Evolutionary conservation across 176 grass and related monocot species (phyloP).

Genomic region (Zoysia pacifica): DNA sequence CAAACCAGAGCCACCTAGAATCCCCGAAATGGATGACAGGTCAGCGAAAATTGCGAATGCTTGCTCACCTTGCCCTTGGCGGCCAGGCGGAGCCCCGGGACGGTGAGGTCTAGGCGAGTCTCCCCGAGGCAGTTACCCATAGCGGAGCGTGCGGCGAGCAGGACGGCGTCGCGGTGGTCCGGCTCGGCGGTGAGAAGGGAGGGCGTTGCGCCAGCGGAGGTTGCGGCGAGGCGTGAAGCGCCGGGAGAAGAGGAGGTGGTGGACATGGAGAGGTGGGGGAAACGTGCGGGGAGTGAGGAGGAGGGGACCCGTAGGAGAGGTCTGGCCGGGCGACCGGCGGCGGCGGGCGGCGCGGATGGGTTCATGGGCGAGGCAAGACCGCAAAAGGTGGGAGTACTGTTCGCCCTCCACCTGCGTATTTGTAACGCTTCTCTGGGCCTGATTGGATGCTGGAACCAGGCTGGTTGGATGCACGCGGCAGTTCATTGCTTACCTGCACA

Average conservation of each 20-base stretch:
- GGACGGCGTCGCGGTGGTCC: conserved; percentile 56
- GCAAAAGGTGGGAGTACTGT: too few species aligned
- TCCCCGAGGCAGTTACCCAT: conserved; percentile 79
- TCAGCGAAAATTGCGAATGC: not conserved
- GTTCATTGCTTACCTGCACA: too few species aligned
- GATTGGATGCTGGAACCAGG: too few species aligned
- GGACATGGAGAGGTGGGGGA: conserved; percentile 23
- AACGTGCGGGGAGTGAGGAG: not conserved
- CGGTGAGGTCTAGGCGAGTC: conserved; percentile 71
- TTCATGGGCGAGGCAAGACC: conserved; percentile 27
- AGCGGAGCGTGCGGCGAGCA: conserved; percentile 48
- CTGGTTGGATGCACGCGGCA: too few species aligned
- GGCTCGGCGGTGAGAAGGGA: conserved; percentile 61
- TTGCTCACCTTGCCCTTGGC: conserved; percentile 79
- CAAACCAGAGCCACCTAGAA: not conserved
- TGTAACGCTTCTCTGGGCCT: too few species aligned
- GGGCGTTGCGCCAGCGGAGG: conserved; percentile 1
- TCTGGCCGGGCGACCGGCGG: conserved; percentile 36
- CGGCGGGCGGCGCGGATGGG: conserved; percentile 29
- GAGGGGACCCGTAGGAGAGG: not conserved
- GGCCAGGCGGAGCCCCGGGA: conserved; percentile 62
- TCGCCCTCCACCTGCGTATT: too few species aligned
- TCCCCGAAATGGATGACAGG: not conserved
- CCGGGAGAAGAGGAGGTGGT: conserved; percentile 16
- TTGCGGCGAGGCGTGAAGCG: conserved; percentile 2